Conservation (phyloP, 2,329 filamentous ascomycete genomes). For the Pseudomassariella vexata region DNA sequence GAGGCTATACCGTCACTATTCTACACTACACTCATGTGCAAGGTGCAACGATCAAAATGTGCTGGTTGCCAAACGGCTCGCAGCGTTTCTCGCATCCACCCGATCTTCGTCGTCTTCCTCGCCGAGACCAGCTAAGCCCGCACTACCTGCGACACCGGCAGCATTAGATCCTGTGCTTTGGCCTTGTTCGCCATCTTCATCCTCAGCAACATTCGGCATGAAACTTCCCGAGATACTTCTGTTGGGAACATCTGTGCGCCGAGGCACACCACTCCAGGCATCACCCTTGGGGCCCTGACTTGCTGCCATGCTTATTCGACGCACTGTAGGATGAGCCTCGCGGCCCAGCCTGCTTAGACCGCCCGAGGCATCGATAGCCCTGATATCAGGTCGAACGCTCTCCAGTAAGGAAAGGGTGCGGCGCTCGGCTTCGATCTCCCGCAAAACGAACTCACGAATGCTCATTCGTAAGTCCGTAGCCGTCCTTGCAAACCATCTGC, state of each 20-base stretch:
- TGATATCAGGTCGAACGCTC: constrained; percentile 85
- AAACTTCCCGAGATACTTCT: constrained; percentile 72
- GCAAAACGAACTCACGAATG: constrained; percentile 86
- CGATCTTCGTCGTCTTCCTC: constrained; percentile 91
- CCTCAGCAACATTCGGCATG: constrained; percentile 58
- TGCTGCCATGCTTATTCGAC: constrained; percentile 72
- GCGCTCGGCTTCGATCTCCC: constrained; percentile 92
- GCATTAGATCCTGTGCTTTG: too few relatives aligned
- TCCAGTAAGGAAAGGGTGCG: constrained; percentile 90
- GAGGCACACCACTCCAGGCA: constrained; percentile 90
- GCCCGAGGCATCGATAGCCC: constrained; percentile 84
- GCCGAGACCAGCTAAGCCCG: constrained; percentile 51
- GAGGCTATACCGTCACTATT: too few relatives aligned
- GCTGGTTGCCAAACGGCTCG: constrained; percentile 86
- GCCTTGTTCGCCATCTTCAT: constrained; percentile 46
- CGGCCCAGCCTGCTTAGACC: constrained; percentile 85
- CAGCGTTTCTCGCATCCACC: constrained; percentile 91
- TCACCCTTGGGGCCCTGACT: constrained; percentile 97
- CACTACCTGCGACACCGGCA: constrained; percentile 33
- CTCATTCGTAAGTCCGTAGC: constrained; percentile 75
- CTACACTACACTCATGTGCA: too few relatives aligned
- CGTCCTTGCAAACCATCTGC: constrained; percentile 86
- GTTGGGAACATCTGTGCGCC: constrained; percentile 71
- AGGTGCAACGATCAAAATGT: constrained; percentile 86
- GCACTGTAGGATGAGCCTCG: constrained; percentile 71